Evolutionary conservation across 1,284 basidiomycete genomes (phyloP).

Genomic region (Ustilago esculenta): DNA sequence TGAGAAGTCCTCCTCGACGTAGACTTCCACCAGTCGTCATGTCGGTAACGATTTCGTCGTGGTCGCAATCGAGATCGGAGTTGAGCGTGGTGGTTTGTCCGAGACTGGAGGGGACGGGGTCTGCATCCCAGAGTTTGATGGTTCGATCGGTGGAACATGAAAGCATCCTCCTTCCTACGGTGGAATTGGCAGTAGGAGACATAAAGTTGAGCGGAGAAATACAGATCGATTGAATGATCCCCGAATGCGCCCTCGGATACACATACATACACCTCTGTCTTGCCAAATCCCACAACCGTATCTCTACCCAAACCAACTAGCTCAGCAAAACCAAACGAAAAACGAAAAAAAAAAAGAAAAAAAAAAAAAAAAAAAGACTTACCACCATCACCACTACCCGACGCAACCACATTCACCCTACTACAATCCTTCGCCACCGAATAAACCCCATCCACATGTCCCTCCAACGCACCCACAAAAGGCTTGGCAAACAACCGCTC

Average conservation of each 20-base stretch:
- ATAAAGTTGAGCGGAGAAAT: conserved; percentile 74
- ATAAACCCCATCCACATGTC: conserved; percentile 96
- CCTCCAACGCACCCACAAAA: conserved; percentile 88
- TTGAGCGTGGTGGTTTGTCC: conserved; percentile 62
- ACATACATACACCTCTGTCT: conserved; percentile 76
- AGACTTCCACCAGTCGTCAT: conserved; percentile 53
- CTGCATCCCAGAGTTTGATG: conserved; percentile 86
- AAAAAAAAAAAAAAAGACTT: conserved; percentile 65
- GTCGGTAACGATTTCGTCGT: conserved; percentile 52
- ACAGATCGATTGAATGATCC: conserved; percentile 81
- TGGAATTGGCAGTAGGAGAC: conserved; percentile 53
- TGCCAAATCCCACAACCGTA: conserved; percentile 88
- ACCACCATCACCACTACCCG: conserved; percentile 95
- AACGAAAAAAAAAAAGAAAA: too few relatives aligned
- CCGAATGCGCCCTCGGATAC: conserved; percentile 85
- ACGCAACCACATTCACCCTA: conserved; percentile 83
- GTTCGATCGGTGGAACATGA: conserved; percentile 91
- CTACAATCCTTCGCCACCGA: conserved; percentile 81
- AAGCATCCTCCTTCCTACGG: conserved; percentile 74
- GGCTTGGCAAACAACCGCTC: conserved; percentile 97
- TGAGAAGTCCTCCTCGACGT: conserved; percentile 52
- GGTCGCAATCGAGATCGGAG: conserved; percentile 65
- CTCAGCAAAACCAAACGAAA: too few relatives aligned
- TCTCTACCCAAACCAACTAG: too few relatives aligned
- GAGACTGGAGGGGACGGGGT: conserved; percentile 62